Evolutionary conservation across 306 rosid species (phyloP).

Genomic region (Quercus variabilis): DNA sequence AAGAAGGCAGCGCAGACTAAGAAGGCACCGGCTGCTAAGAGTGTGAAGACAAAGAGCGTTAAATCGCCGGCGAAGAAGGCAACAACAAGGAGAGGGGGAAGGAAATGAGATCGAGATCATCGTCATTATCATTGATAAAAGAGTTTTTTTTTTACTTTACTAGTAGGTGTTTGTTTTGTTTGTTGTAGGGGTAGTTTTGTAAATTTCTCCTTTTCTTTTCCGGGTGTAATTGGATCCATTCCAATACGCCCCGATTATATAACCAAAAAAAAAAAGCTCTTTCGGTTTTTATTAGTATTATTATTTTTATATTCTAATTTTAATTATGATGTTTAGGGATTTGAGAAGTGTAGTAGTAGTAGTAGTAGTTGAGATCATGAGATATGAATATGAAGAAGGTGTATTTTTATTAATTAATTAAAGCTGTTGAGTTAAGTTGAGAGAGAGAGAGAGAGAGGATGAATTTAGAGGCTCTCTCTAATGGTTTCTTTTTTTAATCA

Average conservation of each 20-base stretch:
- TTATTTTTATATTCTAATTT: background rate
- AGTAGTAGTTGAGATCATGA: too few species aligned
- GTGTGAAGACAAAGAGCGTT: slow-evolving; percentile 39
- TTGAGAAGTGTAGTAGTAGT: too few species aligned
- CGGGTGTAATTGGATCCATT: slow-evolving; percentile 23
- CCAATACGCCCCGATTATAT: slow-evolving; percentile 5
- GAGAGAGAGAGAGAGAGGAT: too few species aligned
- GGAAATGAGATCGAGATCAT: slow-evolving; percentile 26
- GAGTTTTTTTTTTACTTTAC: too few species aligned
- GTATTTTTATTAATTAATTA: too few species aligned
- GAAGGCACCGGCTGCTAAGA: slow-evolving; percentile 44
- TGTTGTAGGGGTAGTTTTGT: slow-evolving; percentile 51
- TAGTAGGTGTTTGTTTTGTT: slow-evolving; percentile 13
- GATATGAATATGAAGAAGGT: too few species aligned
- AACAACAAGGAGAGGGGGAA: slow-evolving; percentile 46
- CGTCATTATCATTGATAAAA: too few species aligned
- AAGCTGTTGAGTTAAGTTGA: too few species aligned
- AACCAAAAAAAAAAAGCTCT: background rate
- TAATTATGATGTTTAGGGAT: too few species aligned
- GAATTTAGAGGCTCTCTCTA: too few species aligned
- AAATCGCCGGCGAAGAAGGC: slow-evolving; percentile 58
- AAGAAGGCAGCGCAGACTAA: slow-evolving; percentile 47
- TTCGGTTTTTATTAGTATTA: slow-evolving; percentile 20
- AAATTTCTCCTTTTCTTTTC: slow-evolving; percentile 26
- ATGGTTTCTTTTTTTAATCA: too few species aligned